Conservation (phyloP, 768 basidiomycete genomes). For the Psilocybe cyanescens region DNA sequence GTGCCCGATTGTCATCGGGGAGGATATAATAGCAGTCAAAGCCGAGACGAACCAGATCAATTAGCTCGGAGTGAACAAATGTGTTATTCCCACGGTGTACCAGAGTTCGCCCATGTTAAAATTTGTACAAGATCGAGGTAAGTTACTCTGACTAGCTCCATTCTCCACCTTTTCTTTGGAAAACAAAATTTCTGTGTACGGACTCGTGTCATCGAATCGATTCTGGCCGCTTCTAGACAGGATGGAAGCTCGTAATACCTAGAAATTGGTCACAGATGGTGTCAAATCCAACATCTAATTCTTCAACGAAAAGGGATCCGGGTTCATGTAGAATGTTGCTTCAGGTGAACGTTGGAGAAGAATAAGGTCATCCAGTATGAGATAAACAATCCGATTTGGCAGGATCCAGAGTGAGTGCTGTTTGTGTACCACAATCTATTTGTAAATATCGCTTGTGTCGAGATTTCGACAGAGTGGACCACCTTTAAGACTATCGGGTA, state of each 20-base stretch:
- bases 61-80: not conserved
- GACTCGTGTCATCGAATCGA: no score
- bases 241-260: not conserved
- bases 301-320: no score
- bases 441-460: not conserved
- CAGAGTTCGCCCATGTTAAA: not conserved
- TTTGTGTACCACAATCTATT: not conserved
- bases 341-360: no score
- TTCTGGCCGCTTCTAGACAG: not conserved
- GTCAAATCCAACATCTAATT: no score
- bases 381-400: not conserved
- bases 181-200: not conserved
- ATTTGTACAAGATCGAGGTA: not conserved
- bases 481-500: not conserved
- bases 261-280: no score
- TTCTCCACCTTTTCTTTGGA: not conserved
- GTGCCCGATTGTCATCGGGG: not conserved
- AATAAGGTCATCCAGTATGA: no score
- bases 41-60: not conserved
- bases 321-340: no score
- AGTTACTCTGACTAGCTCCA: not conserved
- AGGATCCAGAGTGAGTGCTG: not conserved
- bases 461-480: not conserved
- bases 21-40: not conserved
- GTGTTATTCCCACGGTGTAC: not conserved